Conservation (phyloP, 257 asterid species). For the Vinca minor region DNA sequence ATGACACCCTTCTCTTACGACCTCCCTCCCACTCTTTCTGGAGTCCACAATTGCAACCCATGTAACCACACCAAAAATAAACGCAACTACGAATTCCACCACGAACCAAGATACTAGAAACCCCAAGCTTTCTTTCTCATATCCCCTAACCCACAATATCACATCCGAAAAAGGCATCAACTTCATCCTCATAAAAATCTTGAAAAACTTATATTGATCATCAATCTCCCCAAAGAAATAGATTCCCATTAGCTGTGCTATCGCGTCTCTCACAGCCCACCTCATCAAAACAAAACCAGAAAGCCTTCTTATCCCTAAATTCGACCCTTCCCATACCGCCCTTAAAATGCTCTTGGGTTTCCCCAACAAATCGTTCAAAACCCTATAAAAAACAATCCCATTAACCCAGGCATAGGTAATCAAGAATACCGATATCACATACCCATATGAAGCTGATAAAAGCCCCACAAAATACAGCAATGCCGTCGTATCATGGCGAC, state of each 20-base stretch:
- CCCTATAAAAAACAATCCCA: constrained; percentile 62
- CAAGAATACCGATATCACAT: constrained; percentile 60
- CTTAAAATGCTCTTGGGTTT: constrained; percentile 42
- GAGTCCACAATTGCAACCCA: constrained; percentile 80
- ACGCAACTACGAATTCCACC: constrained; percentile 58
- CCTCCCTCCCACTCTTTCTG: constrained; percentile 85
- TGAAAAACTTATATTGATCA: constrained; percentile 58
- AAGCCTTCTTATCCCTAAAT: constrained; percentile 61
- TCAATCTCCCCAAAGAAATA: constrained; percentile 70
- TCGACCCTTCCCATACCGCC: constrained; percentile 70
- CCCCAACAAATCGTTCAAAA: constrained; percentile 64
- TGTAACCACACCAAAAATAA: constrained; percentile 61
- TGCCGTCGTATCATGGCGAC: constrained; percentile 48
- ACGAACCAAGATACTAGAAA: constrained; percentile 54
- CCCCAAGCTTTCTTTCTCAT: constrained; percentile 71
- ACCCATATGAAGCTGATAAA: constrained; percentile 51
- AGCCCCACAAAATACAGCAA: constrained; percentile 51
- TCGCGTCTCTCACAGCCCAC: constrained; percentile 90
- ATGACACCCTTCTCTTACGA: constrained; percentile 69
- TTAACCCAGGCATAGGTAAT: constrained; percentile 66
- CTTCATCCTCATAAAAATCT: constrained; percentile 65
- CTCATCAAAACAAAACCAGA: constrained; percentile 73
- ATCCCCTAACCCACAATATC: constrained; percentile 70
- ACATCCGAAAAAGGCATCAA: constrained; percentile 64
- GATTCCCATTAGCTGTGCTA: constrained; percentile 69